phyloP scores from a whole-genome alignment of 805 yeast species.

The Spathaspora gorwiae region DNA sequence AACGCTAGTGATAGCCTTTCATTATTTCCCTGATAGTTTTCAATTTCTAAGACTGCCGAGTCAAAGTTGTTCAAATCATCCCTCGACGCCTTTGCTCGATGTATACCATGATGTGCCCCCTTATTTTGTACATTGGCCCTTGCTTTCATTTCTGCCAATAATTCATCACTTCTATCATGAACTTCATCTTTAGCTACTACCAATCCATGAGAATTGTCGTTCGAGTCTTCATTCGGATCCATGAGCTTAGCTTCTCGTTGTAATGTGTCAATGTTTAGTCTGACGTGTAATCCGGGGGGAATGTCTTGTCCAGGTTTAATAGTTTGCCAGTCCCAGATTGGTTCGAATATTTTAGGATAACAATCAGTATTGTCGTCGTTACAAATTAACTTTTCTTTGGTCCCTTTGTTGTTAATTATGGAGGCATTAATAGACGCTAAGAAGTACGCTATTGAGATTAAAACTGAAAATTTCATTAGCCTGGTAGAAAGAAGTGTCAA shows the following conservation, averaged over 20 bases:
- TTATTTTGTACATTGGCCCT: neutral
- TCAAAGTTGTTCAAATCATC: slow-evolving; percentile 16
- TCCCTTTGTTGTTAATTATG: neutral
- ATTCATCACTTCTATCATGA: slow-evolving; percentile 2
- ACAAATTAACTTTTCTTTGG: slow-evolving; percentile 2
- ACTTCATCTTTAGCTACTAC: slow-evolving; percentile 6
- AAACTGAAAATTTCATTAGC: neutral
- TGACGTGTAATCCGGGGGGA: slow-evolving; percentile 76
- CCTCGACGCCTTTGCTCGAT: slow-evolving; percentile 5
- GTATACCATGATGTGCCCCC: neutral
- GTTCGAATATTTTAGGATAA: slow-evolving; percentile 44
- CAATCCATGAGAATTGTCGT: slow-evolving; percentile 1
- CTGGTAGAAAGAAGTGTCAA: neutral
- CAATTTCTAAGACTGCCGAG: slow-evolving; percentile 12
- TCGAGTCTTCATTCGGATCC: slow-evolving; percentile 18
- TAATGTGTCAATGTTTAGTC: slow-evolving; percentile 71
- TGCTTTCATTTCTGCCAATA: slow-evolving; percentile 1
- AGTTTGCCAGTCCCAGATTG: slow-evolving; percentile 64
- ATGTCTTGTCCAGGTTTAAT: slow-evolving; percentile 69
- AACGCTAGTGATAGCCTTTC: slow-evolving; percentile 25
- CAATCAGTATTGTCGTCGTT: slow-evolving; percentile 43
- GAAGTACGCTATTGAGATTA: neutral
- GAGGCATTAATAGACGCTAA: neutral
- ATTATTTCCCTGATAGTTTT: slow-evolving; percentile 12
- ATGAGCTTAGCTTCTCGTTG: slow-evolving; percentile 63